Base-by-base conservation (phyloP, 495 filamentous ascomycete species). In the Penicillium parvum region DNA sequence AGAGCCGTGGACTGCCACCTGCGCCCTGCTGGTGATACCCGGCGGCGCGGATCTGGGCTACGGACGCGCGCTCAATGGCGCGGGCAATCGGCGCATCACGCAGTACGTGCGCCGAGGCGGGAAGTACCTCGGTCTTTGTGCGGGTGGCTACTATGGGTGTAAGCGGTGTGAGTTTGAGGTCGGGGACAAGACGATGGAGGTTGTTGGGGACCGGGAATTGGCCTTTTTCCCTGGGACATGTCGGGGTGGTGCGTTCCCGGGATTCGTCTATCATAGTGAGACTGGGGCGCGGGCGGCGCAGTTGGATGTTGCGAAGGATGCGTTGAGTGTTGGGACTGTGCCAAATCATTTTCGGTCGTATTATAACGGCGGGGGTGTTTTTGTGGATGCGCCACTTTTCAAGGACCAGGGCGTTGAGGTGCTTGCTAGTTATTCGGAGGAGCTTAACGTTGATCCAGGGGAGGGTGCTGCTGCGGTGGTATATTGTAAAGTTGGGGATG, bases 281-380 rank as follows among this genome's bases (percentile, higher is more conserved):
- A 79, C 66, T 32, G 92, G 92, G 2, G 85, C 92, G 3, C 79
- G 76, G 49, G 90, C 88, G 21, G 79, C 79, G 1, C 74, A 77
- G 37, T 49, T 98, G 14, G 69, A 69, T 44, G 82, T 91, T 20
- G 69, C 76, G 18, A 85, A 83, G 55, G 72, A 66, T 8, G 70
- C 68, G 1, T 77, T 92, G 40, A 57, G 61, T n/a, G 55, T 59
- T 9, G 70, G 63, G 1, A 60, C 66, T n/a, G 63, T 86, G 5
- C 84, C 81, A 1, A 73, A 79, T 2, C 68, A 64, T 0, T 90
- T 96, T 52, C 70, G 72, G 32, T 83, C 78, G 8, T 98, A 98
- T 57, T 95, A 91, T 60, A 98, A 98, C 63, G 92, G 92, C 3
- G 92, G 92, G 2, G 90, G 94, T 7, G 82, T 94, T n/a, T 98